These are phyloP conservation scores for Hebeloma cylindrosporum DNA, from an alignment of 768 basidiomycete genomes.

Conservation along the genomic window DNA sequence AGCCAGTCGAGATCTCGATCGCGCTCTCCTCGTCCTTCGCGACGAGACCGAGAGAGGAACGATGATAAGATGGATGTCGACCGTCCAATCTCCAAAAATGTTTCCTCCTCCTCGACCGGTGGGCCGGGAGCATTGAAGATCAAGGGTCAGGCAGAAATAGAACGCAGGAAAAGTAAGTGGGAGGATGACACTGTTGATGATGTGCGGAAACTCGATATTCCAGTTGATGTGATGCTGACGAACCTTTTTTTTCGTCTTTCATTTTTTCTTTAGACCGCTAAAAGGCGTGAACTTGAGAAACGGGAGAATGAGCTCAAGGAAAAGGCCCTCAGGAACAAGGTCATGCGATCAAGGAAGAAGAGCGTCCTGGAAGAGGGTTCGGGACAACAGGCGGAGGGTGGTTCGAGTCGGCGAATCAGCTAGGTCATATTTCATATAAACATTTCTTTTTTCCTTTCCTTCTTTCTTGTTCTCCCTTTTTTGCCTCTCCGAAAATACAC, in stretches of 20 bases:
- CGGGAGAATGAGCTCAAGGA: conserved; percentile 83
- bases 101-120: conserved; percentile 15
- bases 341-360: conserved; percentile 64
- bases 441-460: background rate
- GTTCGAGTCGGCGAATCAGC: background rate
- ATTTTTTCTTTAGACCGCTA: conserved; percentile 10
- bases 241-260: conserved; percentile 3
- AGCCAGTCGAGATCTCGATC: conserved; percentile 21
- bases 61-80: conserved; percentile 40
- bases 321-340: conserved; percentile 79
- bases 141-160: conserved; percentile 65
- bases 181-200: conserved; percentile 39
- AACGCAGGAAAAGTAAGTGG: conserved; percentile 55
- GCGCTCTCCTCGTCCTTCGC: conserved; percentile 8
- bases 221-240: conserved; percentile 12
- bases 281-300: conserved; percentile 54
- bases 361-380: background rate
- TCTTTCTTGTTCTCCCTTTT: background rate
- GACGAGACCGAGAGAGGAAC: conserved; percentile 4
- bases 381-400: background rate
- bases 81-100: conserved; percentile 19
- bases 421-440: background rate
- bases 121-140: conserved; percentile 62
- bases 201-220: conserved; percentile 22
- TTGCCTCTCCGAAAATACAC: background rate